Evolutionary conservation across 2,329 filamentous ascomycete genomes (phyloP).

Genomic region (Epichloe uncinata): DNA sequence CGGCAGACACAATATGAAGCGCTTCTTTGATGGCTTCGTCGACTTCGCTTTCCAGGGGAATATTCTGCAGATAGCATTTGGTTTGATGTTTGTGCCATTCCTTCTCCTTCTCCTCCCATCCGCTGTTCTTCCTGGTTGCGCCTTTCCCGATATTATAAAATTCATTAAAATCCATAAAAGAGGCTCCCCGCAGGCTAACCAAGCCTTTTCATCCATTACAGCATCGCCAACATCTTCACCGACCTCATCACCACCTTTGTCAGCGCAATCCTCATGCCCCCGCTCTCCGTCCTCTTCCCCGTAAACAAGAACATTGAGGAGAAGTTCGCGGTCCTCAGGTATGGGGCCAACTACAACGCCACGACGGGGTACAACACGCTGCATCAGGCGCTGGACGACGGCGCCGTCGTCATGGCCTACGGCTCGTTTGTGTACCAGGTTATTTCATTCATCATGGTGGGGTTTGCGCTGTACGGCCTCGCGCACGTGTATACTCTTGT

Average conservation of each 20-base stretch:
- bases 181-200: too few relatives aligned
- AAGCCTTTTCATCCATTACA: slow-evolving; percentile 14
- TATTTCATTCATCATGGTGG: slow-evolving; percentile 53
- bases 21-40: slow-evolving; percentile 49
- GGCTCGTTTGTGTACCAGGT: slow-evolving; percentile 55
- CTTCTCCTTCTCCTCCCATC: too few relatives aligned
- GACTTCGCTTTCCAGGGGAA: slow-evolving; percentile 65
- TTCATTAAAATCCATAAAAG: too few relatives aligned
- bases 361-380: slow-evolving; percentile 55
- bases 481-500: slow-evolving; percentile 48
- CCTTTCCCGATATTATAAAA: too few relatives aligned
- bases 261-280: slow-evolving; percentile 59
- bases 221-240: slow-evolving; percentile 58
- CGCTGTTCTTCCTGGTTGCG: too few relatives aligned
- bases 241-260: slow-evolving; percentile 60
- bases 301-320: slow-evolving; percentile 59
- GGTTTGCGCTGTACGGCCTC: slow-evolving; percentile 50
- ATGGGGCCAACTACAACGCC: slow-evolving; percentile 39
- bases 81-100: slow-evolving; percentile 47
- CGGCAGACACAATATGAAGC: slow-evolving; percentile 32
- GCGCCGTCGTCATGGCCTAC: slow-evolving; percentile 59
- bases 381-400: slow-evolving; percentile 54
- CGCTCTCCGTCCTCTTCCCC: slow-evolving; percentile 55
- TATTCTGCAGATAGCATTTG: slow-evolving; percentile 62
- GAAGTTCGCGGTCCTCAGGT: slow-evolving; percentile 54